Evolutionary conservation across 1,284 basidiomycete species (phyloP), one percentile per base, ranked within the genome.

Genomic region (Ceratobasidium sp.): DNA sequence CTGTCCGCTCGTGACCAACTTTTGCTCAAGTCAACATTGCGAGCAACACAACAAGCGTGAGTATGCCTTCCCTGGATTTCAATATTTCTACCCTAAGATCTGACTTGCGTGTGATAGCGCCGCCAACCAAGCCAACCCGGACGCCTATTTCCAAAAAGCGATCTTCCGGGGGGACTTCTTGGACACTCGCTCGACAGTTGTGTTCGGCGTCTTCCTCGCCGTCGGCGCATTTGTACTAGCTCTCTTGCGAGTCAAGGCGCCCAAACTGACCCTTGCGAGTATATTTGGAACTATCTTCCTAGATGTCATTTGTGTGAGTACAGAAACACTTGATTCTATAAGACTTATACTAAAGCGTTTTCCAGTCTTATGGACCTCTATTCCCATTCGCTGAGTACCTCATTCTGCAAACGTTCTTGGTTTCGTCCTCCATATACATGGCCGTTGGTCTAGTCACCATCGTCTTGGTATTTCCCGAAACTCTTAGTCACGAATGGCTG

Each of bases 201-300:
- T 94, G 0, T 91, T 88, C 81, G 93, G 91, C 4, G 87, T 87
- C n/a, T 92, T 94, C 81, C 84, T 95, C 23, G 92, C 89, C 78
- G 80, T 92, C 31, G 91, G 90, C 3, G 83, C 86, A 0, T 94
- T 93, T 81, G 80, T 86, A 23, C 82, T 93, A 23, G 92, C 89
- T 0, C 83, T 88, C 1, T 47, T 92, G 0, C 86, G 92, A 60
- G 91, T 91, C 0, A 88, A 88, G 75, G 82, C 85, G 0, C 92
- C 92, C 0, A 90, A 89, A 78, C 84, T 94, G 17, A 83, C 87
- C 13, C 83, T 93, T 31, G 80, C 89, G 54, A 86, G 87, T 66
- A 75, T 75, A 26, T 80, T 78, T 58, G 69, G 77, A 2, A 87
- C 86, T 1, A 89, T 91, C 67, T 88, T 90, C 1, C 77, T 90